Conservation (phyloP, 495 filamentous ascomycete species). For the Aspergillus leporis region DNA sequence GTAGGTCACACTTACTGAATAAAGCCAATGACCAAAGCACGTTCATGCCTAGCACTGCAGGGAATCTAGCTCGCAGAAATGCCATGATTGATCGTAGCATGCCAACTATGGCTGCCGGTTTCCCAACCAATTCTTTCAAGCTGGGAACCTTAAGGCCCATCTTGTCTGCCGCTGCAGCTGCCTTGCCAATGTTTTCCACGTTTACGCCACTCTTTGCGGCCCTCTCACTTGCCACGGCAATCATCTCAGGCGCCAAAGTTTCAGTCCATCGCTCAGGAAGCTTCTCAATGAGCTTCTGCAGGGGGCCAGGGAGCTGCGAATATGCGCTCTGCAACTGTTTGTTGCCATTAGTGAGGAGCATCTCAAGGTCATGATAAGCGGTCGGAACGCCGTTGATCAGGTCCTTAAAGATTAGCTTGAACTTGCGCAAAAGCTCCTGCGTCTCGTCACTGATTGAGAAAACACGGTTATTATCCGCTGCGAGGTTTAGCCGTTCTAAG, state of each 20-base stretch:
- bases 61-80: conserved; percentile 79
- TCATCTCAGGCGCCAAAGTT: conserved; percentile 72
- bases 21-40: conserved; percentile 82
- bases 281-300: conserved; percentile 85
- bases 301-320: conserved; percentile 70
- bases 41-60: conserved; percentile 81
- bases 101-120: conserved; percentile 77
- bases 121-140: conserved; percentile 78
- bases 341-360: conserved; percentile 78
- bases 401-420: conserved; percentile 87
- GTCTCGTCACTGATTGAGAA: conserved; percentile 83
- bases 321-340: conserved; percentile 73
- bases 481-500: conserved; percentile 77
- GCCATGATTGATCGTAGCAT: conserved; percentile 85
- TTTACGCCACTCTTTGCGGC: conserved; percentile 67
- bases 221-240: conserved; percentile 72
- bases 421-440: conserved; percentile 74
- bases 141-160: conserved; percentile 56
- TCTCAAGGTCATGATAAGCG: conserved; percentile 84
- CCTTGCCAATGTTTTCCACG: conserved; percentile 50
- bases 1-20: conserved; percentile 59
- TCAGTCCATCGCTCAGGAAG: conserved; percentile 80
- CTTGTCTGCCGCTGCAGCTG: conserved; percentile 51
- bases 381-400: conserved; percentile 89
- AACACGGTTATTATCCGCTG: conserved; percentile 73